A percentile compares a stretch with the other conserved stretches of the same genome.
Conservation (phyloP, 1,284 basidiomycete species). For the Coriolopsis trogii region DNA sequence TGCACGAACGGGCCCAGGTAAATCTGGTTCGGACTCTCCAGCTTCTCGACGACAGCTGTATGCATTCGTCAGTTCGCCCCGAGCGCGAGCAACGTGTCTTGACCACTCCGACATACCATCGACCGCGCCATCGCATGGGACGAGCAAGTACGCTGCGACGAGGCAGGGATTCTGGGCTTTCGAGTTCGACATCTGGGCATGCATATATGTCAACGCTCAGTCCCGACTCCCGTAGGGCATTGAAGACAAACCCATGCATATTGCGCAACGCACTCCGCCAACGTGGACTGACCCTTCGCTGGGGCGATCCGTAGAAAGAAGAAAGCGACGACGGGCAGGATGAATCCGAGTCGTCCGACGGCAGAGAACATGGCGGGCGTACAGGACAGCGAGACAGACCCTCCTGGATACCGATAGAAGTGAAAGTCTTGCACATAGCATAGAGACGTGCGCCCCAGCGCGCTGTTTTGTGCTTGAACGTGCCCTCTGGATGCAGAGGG, state of each 20-base stretch:
- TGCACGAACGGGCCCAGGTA: neutral
- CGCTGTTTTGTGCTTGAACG: neutral
- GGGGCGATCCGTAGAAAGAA: neutral
- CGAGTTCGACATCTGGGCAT: conserved; percentile 11
- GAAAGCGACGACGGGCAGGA: neutral
- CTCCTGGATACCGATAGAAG: too few relatives aligned
- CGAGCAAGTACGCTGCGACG: conserved; percentile 9
- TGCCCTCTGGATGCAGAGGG: neutral
- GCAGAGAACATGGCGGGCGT: neutral
- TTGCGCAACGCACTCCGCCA: neutral
- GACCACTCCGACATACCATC: neutral
- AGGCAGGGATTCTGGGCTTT: conserved; percentile 13
- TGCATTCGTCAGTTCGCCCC: neutral
- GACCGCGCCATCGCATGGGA: neutral
- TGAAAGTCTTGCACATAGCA: neutral
- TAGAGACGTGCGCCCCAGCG: neutral
- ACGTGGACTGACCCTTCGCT: neutral
- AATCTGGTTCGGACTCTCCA: neutral
- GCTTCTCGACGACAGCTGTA: neutral
- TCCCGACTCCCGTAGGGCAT: neutral
- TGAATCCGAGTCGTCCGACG: neutral
- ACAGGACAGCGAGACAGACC: too few relatives aligned
- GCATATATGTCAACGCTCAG: neutral
- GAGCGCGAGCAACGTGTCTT: neutral
- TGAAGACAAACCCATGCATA: neutral